Evolutionary conservation across 208 protist species (phyloP).

Genomic region (Trypanosomatidae sp.): DNA sequence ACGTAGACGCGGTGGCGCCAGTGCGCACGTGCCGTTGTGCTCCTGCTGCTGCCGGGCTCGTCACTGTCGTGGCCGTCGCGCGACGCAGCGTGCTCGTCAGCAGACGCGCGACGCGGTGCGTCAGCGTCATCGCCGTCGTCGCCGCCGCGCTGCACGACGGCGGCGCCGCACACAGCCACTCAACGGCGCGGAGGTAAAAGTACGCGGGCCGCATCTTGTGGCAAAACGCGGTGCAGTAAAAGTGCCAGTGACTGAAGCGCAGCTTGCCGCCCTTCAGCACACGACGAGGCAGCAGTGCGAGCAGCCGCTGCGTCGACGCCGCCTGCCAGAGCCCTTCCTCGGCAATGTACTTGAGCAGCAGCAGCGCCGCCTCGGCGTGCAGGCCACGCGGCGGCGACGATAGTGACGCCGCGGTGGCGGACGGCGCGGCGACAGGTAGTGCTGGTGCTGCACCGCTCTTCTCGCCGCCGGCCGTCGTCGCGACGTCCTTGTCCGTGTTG

Average conservation of each 20-base stretch:
- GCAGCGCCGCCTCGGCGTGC: constrained; percentile 20
- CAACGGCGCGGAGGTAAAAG: constrained; percentile 18
- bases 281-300: constrained; percentile 7
- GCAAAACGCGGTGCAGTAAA: constrained; percentile 20
- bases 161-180: constrained; percentile 27
- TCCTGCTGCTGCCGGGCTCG: too few relatives aligned
- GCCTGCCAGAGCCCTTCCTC: constrained; percentile 13
- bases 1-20: neutral
- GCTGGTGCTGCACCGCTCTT: too few relatives aligned
- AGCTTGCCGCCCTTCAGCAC: constrained; percentile 4
- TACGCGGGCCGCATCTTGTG: constrained; percentile 27
- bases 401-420: too few relatives aligned
- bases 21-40: too few relatives aligned
- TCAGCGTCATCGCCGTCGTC: too few relatives aligned
- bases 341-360: constrained; percentile 26
- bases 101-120: too few relatives aligned
- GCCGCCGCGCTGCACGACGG: too few relatives aligned
- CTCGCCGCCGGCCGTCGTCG: neutral
- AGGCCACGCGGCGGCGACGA: constrained; percentile 10
- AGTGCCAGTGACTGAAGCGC: constrained; percentile 46
- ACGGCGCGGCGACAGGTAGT: too few relatives aligned
- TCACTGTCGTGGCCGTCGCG: too few relatives aligned
- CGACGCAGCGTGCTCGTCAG: too few relatives aligned
- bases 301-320: constrained; percentile 10
- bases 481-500: too few relatives aligned